Percentiles rank a stretch among this genome's conserved stretches.
Evolutionary conservation across 2,329 filamentous ascomycete genomes (phyloP).

Genomic region (Fusarium equiseti): DNA sequence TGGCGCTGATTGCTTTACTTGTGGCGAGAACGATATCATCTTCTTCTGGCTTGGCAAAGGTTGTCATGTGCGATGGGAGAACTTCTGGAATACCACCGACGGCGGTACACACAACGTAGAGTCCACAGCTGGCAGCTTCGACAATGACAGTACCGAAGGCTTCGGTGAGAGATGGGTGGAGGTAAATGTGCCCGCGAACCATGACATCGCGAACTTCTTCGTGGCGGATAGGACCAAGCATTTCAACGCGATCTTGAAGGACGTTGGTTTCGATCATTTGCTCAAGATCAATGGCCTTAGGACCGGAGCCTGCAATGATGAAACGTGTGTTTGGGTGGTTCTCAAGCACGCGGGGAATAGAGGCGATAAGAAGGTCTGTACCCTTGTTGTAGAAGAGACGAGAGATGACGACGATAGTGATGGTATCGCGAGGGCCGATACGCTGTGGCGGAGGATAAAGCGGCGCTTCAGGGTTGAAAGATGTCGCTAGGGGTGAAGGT

Average conservation of each 20-base stretch:
- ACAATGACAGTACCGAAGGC: conserved; percentile 98
- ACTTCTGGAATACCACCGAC: conserved; percentile 98
- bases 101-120: conserved; percentile 96
- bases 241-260: conserved; percentile 90
- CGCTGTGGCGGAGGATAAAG: conserved; percentile 68
- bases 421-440: conserved; percentile 84
- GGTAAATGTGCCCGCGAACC: conserved; percentile 95
- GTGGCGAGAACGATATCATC: conserved; percentile 94
- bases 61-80: conserved; percentile 94
- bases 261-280: conserved; percentile 98
- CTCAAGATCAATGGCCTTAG: conserved; percentile 96
- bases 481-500: conserved; percentile 45
- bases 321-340: conserved; percentile 94
- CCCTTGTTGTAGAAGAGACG: conserved; percentile 99
- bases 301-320: conserved; percentile 94
- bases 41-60: conserved; percentile 96
- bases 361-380: conserved; percentile 94
- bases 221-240: conserved; percentile 91
- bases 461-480: conserved; percentile 55
- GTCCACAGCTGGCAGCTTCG: conserved; percentile 92
- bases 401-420: conserved; percentile 97
- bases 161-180: conserved; percentile 94
- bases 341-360: conserved; percentile 91
- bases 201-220: conserved; percentile 98
- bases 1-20: conserved; percentile 85